Base-by-base conservation (phyloP, 129 eudicot species). In the Cynara cardunculus region DNA sequence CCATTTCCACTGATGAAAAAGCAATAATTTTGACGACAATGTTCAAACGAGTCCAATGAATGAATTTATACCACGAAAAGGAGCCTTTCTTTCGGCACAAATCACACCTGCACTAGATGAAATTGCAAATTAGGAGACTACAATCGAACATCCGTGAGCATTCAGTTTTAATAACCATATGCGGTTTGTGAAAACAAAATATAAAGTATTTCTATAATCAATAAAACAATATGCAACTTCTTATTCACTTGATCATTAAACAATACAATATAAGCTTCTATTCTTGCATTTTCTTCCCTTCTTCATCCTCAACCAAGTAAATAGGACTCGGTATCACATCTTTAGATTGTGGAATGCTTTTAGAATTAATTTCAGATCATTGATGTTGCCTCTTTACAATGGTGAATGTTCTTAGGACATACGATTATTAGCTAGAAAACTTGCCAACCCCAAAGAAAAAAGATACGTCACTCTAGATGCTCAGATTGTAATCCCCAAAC, bases 71-170 rank as follows among this genome's bases (percentile, higher is more conserved):
- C 69, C 31, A 18, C 13, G 27, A 27, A 61, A 62, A 39, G 62
- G 56, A 39, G 25, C 34, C 35, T 73, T 81, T 37, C 41, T 18
- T 41, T 80, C 24, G 0, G 22, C 37, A 62, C 67, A 72, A 80
- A 80, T 37, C 66, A 80, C 73, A 82, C 85, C 85, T 82, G 81
- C 70, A 82, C 21, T 14, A 69, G 14, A 59, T 59, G 9, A 24
- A 34, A 70, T 13, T 12, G 13, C 26, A 53, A 7, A 35, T 56
- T 18, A 59, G 78, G 18, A 21, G 11, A 56, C 14, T 18, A 49
- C 6, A 49, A 49, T 49, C 14, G n/a, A 49, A 49, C 6, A 49
- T 49, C 62, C 46, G 8, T 37, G 13, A 37, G 46, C 13, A 49
- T 49, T 12, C 6, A 2, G 67, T n/a, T 61, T 6, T 61, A n/a